Evolutionary conservation across 2,329 filamentous ascomycete species (phyloP).

Genomic region (Coniochaeta pulveracea): DNA sequence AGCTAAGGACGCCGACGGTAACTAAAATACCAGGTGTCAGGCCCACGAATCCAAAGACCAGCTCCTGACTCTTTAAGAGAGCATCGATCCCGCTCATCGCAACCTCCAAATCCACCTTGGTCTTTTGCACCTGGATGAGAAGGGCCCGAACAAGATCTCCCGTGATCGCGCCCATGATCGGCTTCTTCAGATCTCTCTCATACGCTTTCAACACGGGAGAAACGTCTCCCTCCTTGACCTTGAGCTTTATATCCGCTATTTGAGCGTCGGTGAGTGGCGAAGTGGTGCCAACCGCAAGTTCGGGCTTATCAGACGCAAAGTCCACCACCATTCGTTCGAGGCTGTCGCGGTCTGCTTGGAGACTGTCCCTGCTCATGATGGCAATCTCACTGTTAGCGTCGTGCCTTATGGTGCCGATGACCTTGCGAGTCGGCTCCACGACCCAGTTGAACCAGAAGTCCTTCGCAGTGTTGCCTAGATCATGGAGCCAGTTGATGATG

Average conservation of each 20-base stretch:
- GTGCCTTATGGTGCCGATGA: slow-evolving; percentile 87
- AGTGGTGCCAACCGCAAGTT: slow-evolving; percentile 36
- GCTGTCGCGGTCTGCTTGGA: slow-evolving; percentile 82
- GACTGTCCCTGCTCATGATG: slow-evolving; percentile 87
- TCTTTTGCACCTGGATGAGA: slow-evolving; percentile 95
- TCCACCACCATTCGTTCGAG: slow-evolving; percentile 97
- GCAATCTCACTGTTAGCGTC: slow-evolving; percentile 89
- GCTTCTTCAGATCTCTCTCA: slow-evolving; percentile 74
- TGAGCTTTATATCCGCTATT: slow-evolving; percentile 61
- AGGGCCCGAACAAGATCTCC: slow-evolving; percentile 85
- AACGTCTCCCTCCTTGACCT: slow-evolving; percentile 83
- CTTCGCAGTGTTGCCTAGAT: slow-evolving; percentile 65
- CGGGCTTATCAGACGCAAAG: slow-evolving; percentile 76
- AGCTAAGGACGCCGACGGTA: slow-evolving; percentile 61
- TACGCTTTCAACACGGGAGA: slow-evolving; percentile 87
- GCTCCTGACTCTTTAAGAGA: slow-evolving; percentile 87
- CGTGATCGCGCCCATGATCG: slow-evolving; percentile 69
- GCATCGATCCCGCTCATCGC: slow-evolving; percentile 94
- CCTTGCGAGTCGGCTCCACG: slow-evolving; percentile 68
- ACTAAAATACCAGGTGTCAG: slow-evolving; percentile 89
- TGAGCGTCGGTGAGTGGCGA: slow-evolving; percentile 56
- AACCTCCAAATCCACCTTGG: slow-evolving; percentile 94
- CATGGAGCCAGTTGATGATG: slow-evolving; percentile 67
- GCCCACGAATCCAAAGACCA: slow-evolving; percentile 95
- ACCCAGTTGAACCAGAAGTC: slow-evolving; percentile 99